Evolutionary conservation across 768 basidiomycete genomes (phyloP), one percentile per base, ranked within the genome.

Genomic region (Fomitopsis serialis): DNA sequence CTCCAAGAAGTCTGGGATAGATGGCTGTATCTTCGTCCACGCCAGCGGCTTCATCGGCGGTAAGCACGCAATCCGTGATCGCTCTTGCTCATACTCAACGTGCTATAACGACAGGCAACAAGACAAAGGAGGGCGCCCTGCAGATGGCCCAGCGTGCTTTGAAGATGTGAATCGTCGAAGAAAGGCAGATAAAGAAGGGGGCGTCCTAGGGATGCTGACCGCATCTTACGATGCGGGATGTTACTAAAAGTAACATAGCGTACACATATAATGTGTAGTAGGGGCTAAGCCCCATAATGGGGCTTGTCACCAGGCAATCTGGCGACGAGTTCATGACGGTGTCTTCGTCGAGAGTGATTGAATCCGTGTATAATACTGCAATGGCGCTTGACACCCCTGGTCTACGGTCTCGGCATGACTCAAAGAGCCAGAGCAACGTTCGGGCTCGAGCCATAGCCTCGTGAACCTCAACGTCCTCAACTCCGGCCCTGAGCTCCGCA

Each of bases 1-100:
- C 37, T 88, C 86, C 45, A 71, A 79, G 58, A 70, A 80, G 7
- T 82, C 82, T 15, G 91, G 92, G 2, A 82, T 98, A 55, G 79
- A 82, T 0, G 92, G 86, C 1, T 79, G 95, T 48, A 82, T 97
- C 50, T 99, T 99, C 64, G 84, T 95, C 23, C 97, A 99, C 70
- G 92, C 95, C 1, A 89, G 87, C 54, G 97, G 97, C 8, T 99
- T 99, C 68, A 98, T 94, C 63, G 97, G 97, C 62, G 94, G 94
- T 85, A 57, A 56, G 80, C 65, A 25, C 34, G 35, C 24, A 27
- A 51, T 25, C 35, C 35, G 27, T 36, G 25, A 44, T 53, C 24
- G 17, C 45, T 17, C 21, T 37, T n/a, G 17, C 10, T 12, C 17
- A 17, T 21, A 5, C 40, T 54, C 13, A 10, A 29, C n/a, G 12